Evolutionary conservation across 139 green algal genomes (phyloP).

Genomic region (Spirogloea muscicola): DNA sequence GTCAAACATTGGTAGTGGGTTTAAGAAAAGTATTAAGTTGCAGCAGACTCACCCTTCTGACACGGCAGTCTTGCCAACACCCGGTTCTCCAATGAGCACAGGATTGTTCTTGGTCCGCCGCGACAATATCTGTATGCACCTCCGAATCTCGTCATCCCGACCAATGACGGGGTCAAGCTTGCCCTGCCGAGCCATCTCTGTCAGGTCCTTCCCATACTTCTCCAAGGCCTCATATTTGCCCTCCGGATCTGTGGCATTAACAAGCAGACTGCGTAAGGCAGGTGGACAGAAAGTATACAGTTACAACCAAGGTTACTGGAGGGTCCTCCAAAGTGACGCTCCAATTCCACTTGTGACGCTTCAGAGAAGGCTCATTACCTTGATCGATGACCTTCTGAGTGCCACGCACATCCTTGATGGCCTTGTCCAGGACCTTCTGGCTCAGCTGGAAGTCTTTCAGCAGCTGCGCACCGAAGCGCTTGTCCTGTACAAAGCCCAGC

Average conservation of each 20-base stretch:
- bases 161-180: slow-evolving; percentile 92
- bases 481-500: slow-evolving; percentile 76
- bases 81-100: slow-evolving; percentile 93
- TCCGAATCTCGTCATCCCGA: slow-evolving; percentile 82
- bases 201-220: slow-evolving; percentile 93
- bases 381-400: slow-evolving; percentile 65
- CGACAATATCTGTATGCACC: slow-evolving; percentile 66
- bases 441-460: slow-evolving; percentile 63
- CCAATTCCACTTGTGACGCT: too few species aligned
- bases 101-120: slow-evolving; percentile 98
- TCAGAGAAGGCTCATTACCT: slow-evolving; percentile 1
- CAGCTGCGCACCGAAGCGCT: slow-evolving; percentile 65
- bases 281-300: too few species aligned
- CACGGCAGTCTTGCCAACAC: slow-evolving; percentile 59
- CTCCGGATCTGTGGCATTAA: slow-evolving; percentile 87
- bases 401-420: slow-evolving; percentile 71
- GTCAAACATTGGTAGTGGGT: background rate
- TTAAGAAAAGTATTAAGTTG: background rate
- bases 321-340: too few species aligned
- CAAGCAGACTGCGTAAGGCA: too few species aligned
- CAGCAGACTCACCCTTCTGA: slow-evolving; percentile 47
- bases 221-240: slow-evolving; percentile 93
- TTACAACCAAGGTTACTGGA: too few species aligned
- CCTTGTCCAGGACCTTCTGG: slow-evolving; percentile 67
- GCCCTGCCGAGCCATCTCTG: slow-evolving; percentile 71